Evolutionary conservation across 1,284 basidiomycete species (phyloP).

Genomic region (Fomitopsis pinicola): DNA sequence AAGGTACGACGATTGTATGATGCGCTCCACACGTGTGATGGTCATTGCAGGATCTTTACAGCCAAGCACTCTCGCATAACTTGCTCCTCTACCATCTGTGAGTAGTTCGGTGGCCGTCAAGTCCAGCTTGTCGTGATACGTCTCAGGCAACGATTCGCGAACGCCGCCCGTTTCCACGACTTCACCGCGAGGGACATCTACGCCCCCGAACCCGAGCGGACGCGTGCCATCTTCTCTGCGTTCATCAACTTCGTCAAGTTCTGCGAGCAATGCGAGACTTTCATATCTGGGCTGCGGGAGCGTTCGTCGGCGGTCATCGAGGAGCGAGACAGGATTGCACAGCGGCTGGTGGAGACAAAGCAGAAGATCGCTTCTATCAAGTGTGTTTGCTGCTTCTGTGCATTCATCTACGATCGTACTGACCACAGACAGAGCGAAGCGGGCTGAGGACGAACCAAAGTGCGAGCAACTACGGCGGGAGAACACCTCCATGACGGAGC

Average conservation of each 20-base stretch:
- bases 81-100: conserved; percentile 28
- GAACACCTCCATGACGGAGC: conserved; percentile 57
- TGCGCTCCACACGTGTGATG: not conserved
- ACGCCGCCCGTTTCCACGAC: conserved; percentile 70
- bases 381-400: conserved; percentile 31
- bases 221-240: conserved; percentile 72
- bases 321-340: conserved; percentile 51
- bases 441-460: conserved; percentile 67
- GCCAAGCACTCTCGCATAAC: conserved; percentile 23
- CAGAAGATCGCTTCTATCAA: conserved; percentile 55
- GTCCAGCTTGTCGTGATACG: not conserved
- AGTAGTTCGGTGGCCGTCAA: not conserved
- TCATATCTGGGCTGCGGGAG: conserved; percentile 57
- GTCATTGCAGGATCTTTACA: conserved; percentile 23
- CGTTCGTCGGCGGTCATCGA: conserved; percentile 50
- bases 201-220: conserved; percentile 68
- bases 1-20: conserved; percentile 22
- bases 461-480: conserved; percentile 57
- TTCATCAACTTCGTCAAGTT: conserved; percentile 94
- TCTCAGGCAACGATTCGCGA: conserved; percentile 59
- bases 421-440: conserved; percentile 45
- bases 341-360: conserved; percentile 49
- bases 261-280: conserved; percentile 64
- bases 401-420: not conserved
- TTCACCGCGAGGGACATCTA: conserved; percentile 76